These are phyloP conservation scores for Fistulinella prunicolor DNA, from an alignment of 768 basidiomycete genomes.

Conservation along the genomic window DNA sequence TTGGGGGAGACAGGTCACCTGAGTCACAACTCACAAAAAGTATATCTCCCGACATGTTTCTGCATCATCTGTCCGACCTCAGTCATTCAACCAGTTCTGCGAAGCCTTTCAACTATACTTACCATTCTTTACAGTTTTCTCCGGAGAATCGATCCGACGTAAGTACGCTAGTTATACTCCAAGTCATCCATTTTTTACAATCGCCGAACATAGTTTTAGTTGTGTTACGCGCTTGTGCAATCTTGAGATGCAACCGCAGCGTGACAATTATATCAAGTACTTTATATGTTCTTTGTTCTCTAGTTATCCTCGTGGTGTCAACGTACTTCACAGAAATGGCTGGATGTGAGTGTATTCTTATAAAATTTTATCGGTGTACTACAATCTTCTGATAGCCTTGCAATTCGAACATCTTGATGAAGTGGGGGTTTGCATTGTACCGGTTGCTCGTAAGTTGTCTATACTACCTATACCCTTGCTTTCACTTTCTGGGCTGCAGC, in stretches of 20 bases:
- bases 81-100: conserved; percentile 15
- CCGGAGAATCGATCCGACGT: conserved; percentile 26
- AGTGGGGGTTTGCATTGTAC: conserved; percentile 11
- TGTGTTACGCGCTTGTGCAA: conserved; percentile 24
- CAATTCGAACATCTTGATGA: conserved; percentile 9
- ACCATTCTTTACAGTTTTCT: conserved; percentile 2
- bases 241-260: conserved; percentile 13
- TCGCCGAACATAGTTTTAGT: conserved; percentile 17
- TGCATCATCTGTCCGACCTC: neutral
- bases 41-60: neutral
- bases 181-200: neutral
- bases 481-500: conserved; percentile 9
- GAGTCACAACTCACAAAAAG: conserved; percentile 12
- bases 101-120: neutral
- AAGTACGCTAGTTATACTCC: neutral
- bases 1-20: conserved; percentile 24
- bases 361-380: neutral
- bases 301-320: neutral
- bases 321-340: neutral
- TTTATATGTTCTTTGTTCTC: conserved; percentile 11
- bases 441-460: conserved; percentile 9
- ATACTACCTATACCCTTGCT: neutral
- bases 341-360: neutral
- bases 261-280: neutral
- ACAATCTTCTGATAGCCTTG: neutral